phyloP scores from a whole-genome alignment of 2,329 filamentous ascomycete species.

The Arthroderma sp. region DNA sequence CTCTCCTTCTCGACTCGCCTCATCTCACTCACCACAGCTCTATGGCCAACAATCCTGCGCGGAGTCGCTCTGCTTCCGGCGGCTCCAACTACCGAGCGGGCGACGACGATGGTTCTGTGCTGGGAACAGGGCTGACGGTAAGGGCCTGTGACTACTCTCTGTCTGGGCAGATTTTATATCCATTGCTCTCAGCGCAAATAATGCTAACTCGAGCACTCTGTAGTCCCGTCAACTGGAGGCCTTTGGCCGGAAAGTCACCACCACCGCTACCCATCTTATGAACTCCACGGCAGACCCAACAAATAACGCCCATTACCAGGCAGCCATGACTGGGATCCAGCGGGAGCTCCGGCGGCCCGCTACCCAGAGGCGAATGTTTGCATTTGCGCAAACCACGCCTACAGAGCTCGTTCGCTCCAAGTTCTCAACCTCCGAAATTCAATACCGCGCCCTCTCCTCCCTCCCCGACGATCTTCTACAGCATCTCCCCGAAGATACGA shows the following conservation, averaged over 20 bases:
- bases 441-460: slow-evolving; percentile 79
- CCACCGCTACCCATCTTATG: slow-evolving; percentile 84
- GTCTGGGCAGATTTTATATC: neutral
- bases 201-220: slow-evolving; percentile 4
- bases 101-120: slow-evolving; percentile 31
- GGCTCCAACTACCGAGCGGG: slow-evolving; percentile 28
- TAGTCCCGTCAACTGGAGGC: slow-evolving; percentile 81
- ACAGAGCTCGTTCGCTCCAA: slow-evolving; percentile 85
- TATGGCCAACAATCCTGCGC: slow-evolving; percentile 36
- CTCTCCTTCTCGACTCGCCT: neutral
- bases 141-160: slow-evolving; percentile 11
- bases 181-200: slow-evolving; percentile 1
- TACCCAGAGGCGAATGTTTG: slow-evolving; percentile 81
- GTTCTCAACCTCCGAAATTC: slow-evolving; percentile 82
- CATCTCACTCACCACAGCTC: neutral
- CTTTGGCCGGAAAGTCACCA: slow-evolving; percentile 88
- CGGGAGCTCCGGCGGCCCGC: slow-evolving; percentile 73
- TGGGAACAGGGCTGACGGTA: slow-evolving; percentile 40
- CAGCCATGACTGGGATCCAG: slow-evolving; percentile 77
- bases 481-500: slow-evolving; percentile 78
- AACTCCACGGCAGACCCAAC: slow-evolving; percentile 46
- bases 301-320: slow-evolving; percentile 55
- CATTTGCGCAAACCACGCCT: slow-evolving; percentile 81
- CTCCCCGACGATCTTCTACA: slow-evolving; percentile 79
- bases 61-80: slow-evolving; percentile 36